Conservation (phyloP, 495 filamentous ascomycete species). For the Cenococcum geophilum region DNA sequence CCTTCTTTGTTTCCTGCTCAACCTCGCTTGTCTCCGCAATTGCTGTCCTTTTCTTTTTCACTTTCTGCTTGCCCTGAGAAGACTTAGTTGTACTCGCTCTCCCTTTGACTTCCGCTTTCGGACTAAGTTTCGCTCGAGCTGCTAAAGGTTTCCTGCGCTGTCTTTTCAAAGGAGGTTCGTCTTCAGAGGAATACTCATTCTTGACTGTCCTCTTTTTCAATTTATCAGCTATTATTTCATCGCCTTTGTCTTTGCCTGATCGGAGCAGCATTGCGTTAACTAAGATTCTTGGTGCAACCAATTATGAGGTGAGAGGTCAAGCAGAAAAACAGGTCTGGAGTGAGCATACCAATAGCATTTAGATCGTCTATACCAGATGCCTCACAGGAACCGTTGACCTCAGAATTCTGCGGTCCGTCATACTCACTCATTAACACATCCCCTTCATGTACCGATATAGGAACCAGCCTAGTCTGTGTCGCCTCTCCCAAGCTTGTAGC, state of each 20-base stretch:
- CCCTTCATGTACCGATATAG: slow-evolving; percentile 5
- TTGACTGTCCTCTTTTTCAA: slow-evolving; percentile 19
- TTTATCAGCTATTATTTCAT: slow-evolving; percentile 9
- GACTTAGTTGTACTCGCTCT: neutral
- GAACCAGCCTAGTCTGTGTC: neutral
- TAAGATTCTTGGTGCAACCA: neutral
- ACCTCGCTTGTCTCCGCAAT: neutral
- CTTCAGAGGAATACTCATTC: slow-evolving; percentile 18
- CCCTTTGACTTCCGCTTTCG: neutral
- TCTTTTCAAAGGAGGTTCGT: slow-evolving; percentile 27
- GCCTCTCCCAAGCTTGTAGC: neutral
- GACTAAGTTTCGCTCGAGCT: neutral
- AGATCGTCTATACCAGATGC: neutral
- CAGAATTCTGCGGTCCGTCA: slow-evolving; percentile 23
- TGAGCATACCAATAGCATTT: neutral
- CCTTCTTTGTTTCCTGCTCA: slow-evolving; percentile 1
- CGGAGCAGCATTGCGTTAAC: slow-evolving; percentile 1
- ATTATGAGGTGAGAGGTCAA: neutral
- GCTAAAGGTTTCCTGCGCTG: slow-evolving; percentile 20
- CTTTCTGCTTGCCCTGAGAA: neutral
- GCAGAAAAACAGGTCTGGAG: neutral
- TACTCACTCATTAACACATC: slow-evolving; percentile 18
- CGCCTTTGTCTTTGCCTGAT: slow-evolving; percentile 4
- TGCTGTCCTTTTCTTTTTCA: neutral
- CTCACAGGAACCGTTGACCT: slow-evolving; percentile 7